phyloP scores from a whole-genome alignment of 2,329 filamentous ascomycete species.

The Verticillium isaacii region DNA sequence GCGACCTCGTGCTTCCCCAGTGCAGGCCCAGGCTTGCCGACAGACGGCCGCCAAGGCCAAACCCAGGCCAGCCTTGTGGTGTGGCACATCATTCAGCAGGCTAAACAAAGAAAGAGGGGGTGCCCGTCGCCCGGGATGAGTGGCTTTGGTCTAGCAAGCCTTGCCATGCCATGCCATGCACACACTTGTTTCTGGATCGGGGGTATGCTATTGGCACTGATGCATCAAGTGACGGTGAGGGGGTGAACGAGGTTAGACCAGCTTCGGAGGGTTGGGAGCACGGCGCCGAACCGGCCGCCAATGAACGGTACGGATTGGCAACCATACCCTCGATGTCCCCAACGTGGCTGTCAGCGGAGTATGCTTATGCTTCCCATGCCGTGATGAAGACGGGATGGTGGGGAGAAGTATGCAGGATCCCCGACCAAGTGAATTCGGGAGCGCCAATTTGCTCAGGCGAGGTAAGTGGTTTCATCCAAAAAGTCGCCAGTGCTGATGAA shows the following conservation, averaged over 20 bases:
- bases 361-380: no score
- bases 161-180: not conserved
- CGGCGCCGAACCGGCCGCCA: not conserved
- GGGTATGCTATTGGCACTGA: not conserved
- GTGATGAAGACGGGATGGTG: no score
- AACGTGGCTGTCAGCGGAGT: not conserved
- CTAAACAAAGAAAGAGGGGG: not conserved
- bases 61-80: not conserved
- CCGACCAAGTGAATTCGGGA: no score
- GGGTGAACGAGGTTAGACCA: not conserved
- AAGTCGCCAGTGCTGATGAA: no score
- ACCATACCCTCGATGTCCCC: not conserved
- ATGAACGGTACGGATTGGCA: not conserved
- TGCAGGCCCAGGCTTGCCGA: not conserved
- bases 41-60: not conserved
- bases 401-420: no score
- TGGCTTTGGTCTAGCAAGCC: not conserved
- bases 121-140: not conserved
- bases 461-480: no score
- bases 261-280: not conserved
- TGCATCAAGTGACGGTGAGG: not conserved
- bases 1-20: not conserved
- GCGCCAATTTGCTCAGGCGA: no score
- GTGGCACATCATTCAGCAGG: not conserved
- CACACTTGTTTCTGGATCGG: not conserved